Percentiles rank a stretch among this genome's conserved stretches.
Evolutionary conservation across 2,329 filamentous ascomycete genomes (phyloP).

Genomic region (Plectosphaerella cucumerina): DNA sequence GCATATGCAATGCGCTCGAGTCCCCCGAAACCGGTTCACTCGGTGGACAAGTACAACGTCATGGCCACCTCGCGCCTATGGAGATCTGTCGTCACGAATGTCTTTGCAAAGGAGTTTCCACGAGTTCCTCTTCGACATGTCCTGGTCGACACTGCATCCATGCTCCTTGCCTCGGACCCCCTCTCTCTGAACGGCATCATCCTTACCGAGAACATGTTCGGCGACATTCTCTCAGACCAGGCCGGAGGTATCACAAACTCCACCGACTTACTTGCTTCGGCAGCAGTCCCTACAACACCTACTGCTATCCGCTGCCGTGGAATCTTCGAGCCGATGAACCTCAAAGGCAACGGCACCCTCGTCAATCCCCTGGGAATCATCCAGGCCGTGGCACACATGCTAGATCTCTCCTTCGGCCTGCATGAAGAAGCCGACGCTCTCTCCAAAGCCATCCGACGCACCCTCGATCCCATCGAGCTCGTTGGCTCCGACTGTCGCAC

Average conservation of each 20-base stretch:
- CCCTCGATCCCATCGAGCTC: slow-evolving; percentile 10
- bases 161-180: slow-evolving; percentile 14
- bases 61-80: slow-evolving; percentile 18
- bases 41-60: slow-evolving; percentile 20
- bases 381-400: slow-evolving; percentile 9
- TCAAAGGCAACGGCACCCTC: slow-evolving; percentile 1
- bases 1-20: slow-evolving; percentile 52
- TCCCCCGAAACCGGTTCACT: slow-evolving; percentile 48
- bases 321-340: slow-evolving; percentile 13
- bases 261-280: slow-evolving; percentile 8
- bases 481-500: slow-evolving; percentile 9
- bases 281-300: not conserved
- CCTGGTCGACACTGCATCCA: slow-evolving; percentile 16
- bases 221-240: slow-evolving; percentile 19
- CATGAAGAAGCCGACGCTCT: slow-evolving; percentile 6
- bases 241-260: slow-evolving; percentile 14
- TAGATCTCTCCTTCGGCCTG: slow-evolving; percentile 6
- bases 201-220: slow-evolving; percentile 18
- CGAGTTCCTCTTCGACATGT: slow-evolving; percentile 13
- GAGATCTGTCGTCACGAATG: slow-evolving; percentile 12
- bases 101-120: slow-evolving; percentile 15
- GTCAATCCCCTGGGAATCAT: slow-evolving; percentile 8
- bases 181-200: slow-evolving; percentile 17
- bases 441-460: slow-evolving; percentile 11
- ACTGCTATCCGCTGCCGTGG: not conserved